Evolutionary conservation across 2,329 filamentous ascomycete species (phyloP).

Genomic region (Neofusicoccum umdonicola): DNA sequence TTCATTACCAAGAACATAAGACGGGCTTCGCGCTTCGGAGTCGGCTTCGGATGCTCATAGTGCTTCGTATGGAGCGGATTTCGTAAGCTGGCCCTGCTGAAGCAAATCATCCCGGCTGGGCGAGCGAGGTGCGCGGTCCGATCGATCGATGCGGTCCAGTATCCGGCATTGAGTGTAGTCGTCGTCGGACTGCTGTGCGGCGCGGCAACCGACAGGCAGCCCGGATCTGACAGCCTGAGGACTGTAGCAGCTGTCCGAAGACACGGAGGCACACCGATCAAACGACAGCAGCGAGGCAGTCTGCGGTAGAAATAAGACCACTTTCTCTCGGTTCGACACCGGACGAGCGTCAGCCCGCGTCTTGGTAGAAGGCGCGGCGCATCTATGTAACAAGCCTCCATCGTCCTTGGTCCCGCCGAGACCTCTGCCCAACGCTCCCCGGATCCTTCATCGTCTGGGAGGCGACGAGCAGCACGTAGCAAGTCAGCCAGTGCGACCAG

Average conservation of each 20-base stretch:
- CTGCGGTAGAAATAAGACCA: neutral
- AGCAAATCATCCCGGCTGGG: neutral
- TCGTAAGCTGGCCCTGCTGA: neutral
- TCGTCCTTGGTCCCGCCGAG: too few species aligned
- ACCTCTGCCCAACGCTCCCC: too few species aligned
- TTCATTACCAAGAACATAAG: neutral
- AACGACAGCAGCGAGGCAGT: neutral
- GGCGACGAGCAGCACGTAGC: too few species aligned
- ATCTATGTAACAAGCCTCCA: too few species aligned
- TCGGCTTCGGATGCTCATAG: neutral
- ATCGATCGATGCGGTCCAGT: neutral
- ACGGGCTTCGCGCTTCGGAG: neutral
- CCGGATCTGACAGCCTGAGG: neutral
- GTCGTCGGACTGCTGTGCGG: neutral
- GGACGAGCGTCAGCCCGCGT: neutral
- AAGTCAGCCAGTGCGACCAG: too few species aligned
- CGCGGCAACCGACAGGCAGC: neutral
- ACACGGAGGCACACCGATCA: neutral
- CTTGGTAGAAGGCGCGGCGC: neutral
- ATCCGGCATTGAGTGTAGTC: neutral
- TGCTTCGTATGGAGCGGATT: neutral
- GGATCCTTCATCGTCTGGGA: neutral
- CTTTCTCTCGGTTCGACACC: neutral
- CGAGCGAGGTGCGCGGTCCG: neutral
- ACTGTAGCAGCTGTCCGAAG: neutral